phyloP scores from a whole-genome alignment of 768 basidiomycete genomes.

The Amanita phalloides region DNA sequence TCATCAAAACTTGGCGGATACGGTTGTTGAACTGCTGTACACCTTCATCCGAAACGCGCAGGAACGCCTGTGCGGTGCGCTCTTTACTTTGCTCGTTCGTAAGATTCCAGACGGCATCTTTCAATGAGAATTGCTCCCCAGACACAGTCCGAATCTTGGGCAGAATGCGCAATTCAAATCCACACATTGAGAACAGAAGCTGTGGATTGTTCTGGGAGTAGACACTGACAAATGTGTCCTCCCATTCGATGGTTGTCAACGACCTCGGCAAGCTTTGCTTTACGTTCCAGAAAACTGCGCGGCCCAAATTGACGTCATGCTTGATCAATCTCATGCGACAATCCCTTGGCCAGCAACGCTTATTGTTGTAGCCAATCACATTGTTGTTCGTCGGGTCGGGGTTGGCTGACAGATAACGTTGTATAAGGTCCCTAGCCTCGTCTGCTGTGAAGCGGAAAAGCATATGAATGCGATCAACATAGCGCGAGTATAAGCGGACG shows the following conservation, averaged over 20 bases:
- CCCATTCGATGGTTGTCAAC: slow-evolving; percentile 98
- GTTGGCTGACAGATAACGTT: slow-evolving; percentile 93
- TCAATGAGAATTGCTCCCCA: slow-evolving; percentile 94
- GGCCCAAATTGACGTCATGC: slow-evolving; percentile 96
- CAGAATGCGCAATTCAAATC: slow-evolving; percentile 96
- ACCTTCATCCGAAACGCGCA: slow-evolving; percentile 95
- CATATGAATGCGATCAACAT: slow-evolving; percentile 90
- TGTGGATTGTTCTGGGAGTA: slow-evolving; percentile 98
- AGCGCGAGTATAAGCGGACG: slow-evolving; percentile 95
- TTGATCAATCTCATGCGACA: slow-evolving; percentile 99
- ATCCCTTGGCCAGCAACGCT: slow-evolving; percentile 98
- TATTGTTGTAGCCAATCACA: slow-evolving; percentile 98
- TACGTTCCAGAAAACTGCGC: slow-evolving; percentile 99
- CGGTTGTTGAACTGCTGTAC: slow-evolving; percentile 98
- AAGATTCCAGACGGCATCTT: slow-evolving; percentile 94
- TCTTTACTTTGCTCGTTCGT: slow-evolving; percentile 97
- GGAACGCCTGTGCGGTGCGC: slow-evolving; percentile 94
- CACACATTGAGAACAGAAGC: slow-evolving; percentile 94
- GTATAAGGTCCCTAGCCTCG: slow-evolving; percentile 94
- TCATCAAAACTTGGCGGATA: slow-evolving; percentile 95
- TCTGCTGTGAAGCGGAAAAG: slow-evolving; percentile 97
- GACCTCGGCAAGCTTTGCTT: slow-evolving; percentile 94
- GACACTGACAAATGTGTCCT: slow-evolving; percentile 94
- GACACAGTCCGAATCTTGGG: slow-evolving; percentile 94
- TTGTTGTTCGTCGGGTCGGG: slow-evolving; percentile 99